Percentiles rank a stretch among this genome's conserved stretches.
Conservation (phyloP, 495 filamentous ascomycete genomes). For the Entonaema liquescens region DNA sequence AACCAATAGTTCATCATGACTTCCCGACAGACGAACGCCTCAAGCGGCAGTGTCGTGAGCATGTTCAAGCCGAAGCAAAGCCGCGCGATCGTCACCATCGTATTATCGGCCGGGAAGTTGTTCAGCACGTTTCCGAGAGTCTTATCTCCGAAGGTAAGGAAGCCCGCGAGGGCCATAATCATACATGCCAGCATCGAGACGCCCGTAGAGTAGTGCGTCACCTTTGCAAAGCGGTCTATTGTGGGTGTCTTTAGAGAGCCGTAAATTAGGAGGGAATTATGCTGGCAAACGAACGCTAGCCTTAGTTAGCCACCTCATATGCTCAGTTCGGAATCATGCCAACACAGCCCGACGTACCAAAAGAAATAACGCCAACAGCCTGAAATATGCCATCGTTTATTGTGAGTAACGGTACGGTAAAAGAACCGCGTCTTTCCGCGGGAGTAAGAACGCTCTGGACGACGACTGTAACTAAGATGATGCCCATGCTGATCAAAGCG, state of each 20-base stretch:
- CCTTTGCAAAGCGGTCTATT: conserved; percentile 87
- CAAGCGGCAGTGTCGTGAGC: conserved; percentile 94
- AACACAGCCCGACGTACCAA: conserved; percentile 65
- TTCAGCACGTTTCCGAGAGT: conserved; percentile 96
- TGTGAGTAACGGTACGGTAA: conserved; percentile 70
- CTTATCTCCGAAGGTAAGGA: conserved; percentile 89
- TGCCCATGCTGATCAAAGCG: conserved; percentile 87
- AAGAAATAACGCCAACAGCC: conserved; percentile 96
- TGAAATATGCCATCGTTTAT: conserved; percentile 90
- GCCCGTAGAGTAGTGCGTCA: conserved; percentile 91
- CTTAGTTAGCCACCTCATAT: conserved; percentile 39
- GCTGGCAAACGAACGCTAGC: conserved; percentile 88
- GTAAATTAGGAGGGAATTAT: conserved; percentile 97
- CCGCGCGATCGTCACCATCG: conserved; percentile 91
- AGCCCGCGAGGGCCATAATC: conserved; percentile 86
- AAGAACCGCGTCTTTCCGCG: conserved; percentile 69
- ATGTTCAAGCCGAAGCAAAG: conserved; percentile 98
- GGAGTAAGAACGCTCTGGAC: conserved; percentile 82
- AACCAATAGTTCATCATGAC: conserved; percentile 97
- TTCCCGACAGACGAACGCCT: conserved; percentile 96
- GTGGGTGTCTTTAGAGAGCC: conserved; percentile 94
- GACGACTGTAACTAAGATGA: conserved; percentile 90
- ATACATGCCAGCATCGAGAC: conserved; percentile 91
- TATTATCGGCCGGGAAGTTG: conserved; percentile 90
- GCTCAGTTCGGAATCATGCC: neutral